These are phyloP conservation scores for Salix caprea DNA, from an alignment of 345 rosid species.

Conservation along the genomic window DNA sequence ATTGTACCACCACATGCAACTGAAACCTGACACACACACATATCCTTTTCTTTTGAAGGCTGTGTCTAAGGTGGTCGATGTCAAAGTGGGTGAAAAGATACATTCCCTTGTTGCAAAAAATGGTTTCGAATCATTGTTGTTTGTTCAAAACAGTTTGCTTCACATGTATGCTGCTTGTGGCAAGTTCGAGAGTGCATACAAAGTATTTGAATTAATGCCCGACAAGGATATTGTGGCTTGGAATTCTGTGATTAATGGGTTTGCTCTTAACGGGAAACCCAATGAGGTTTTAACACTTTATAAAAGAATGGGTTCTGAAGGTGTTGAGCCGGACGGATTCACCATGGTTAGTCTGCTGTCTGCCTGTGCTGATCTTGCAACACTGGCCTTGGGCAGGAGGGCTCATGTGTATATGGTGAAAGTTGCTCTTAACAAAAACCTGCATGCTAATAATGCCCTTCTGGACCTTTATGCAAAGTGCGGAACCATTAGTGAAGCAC, in stretches of 20 bases:
- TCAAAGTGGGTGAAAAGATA: slow-evolving; percentile 43
- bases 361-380: slow-evolving; percentile 77
- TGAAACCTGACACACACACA: slow-evolving; percentile 71
- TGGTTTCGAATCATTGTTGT: slow-evolving; percentile 64
- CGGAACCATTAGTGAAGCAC: slow-evolving; percentile 55
- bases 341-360: slow-evolving; percentile 72
- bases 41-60: slow-evolving; percentile 83
- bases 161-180: slow-evolving; percentile 57
- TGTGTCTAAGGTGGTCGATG: slow-evolving; percentile 46
- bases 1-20: slow-evolving; percentile 46
- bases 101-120: slow-evolving; percentile 48
- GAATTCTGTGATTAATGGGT: slow-evolving; percentile 87
- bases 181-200: slow-evolving; percentile 38
- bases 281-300: slow-evolving; percentile 56
- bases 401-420: slow-evolving; percentile 57
- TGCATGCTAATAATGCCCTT: slow-evolving; percentile 57
- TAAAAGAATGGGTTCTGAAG: slow-evolving; percentile 46
- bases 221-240: slow-evolving; percentile 75
- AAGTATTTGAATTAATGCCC: slow-evolving; percentile 61
- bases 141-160: slow-evolving; percentile 64
- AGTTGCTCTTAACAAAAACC: slow-evolving; percentile 44
- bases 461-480: slow-evolving; percentile 76
- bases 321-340: slow-evolving; percentile 69
- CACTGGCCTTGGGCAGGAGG: slow-evolving; percentile 63
- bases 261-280: slow-evolving; percentile 63